Conservation (phyloP, 2,329 filamentous ascomycete species). For the Capronia americana region DNA sequence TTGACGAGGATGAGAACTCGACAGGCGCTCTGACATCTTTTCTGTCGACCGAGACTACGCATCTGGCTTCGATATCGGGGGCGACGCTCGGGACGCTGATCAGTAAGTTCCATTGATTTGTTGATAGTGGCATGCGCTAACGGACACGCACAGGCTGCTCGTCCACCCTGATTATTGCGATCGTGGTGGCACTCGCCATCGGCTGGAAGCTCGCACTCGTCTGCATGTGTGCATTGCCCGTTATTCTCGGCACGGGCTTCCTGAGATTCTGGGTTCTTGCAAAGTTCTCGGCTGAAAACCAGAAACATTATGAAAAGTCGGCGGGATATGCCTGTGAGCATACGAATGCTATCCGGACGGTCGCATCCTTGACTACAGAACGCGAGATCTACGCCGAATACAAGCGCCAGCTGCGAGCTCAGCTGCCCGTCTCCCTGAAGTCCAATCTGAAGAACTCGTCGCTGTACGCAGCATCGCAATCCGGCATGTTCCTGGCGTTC, state of each 20-base stretch:
- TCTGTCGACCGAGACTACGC: slow-evolving; percentile 85
- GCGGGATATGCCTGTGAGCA: slow-evolving; percentile 92
- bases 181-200: slow-evolving; percentile 72
- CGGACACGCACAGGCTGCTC: slow-evolving; percentile 53
- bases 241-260: slow-evolving; percentile 82
- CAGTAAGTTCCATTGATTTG: slow-evolving; percentile 52
- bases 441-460: slow-evolving; percentile 78
- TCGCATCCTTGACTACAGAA: slow-evolving; percentile 88
- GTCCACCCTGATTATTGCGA: slow-evolving; percentile 79
- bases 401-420: slow-evolving; percentile 67
- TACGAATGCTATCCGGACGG: slow-evolving; percentile 90
- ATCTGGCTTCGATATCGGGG: slow-evolving; percentile 85
- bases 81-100: slow-evolving; percentile 85
- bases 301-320: slow-evolving; percentile 77
- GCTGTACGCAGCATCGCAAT: slow-evolving; percentile 85
- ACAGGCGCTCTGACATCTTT: slow-evolving; percentile 88
- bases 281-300: slow-evolving; percentile 78
- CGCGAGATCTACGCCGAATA: slow-evolving; percentile 78
- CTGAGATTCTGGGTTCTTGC: slow-evolving; percentile 85
- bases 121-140: background rate
- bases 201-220: slow-evolving; percentile 90
- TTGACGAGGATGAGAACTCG: slow-evolving; percentile 87
- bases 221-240: slow-evolving; percentile 76
- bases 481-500: slow-evolving; percentile 79
- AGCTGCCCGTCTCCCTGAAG: slow-evolving; percentile 71